These are phyloP conservation scores for Mycena floridula DNA, from an alignment of 768 basidiomycete species.

Conservation along the genomic window DNA sequence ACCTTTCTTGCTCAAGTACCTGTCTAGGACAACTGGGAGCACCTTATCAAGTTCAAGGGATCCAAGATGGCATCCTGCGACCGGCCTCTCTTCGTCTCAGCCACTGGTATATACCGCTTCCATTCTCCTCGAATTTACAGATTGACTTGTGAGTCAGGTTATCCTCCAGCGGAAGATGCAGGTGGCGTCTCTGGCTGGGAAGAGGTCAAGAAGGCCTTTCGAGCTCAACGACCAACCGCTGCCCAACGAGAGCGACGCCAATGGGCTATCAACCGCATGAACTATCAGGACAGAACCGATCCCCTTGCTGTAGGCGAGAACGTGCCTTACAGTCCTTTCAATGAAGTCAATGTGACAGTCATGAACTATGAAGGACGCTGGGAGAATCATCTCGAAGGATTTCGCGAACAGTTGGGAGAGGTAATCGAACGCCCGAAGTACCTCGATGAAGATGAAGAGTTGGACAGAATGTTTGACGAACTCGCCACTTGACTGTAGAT, in stretches of 20 bases:
- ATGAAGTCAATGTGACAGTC: constrained; percentile 3
- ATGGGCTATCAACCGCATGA: constrained; percentile 4
- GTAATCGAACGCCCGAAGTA: not conserved
- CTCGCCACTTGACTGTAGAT: too few relatives aligned
- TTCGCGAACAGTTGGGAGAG: constrained; percentile 1
- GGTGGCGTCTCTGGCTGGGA: constrained; percentile 4
- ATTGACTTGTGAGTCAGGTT: too few relatives aligned
- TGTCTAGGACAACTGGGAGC: not conserved
- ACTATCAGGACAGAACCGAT: constrained; percentile 1
- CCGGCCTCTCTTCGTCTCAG: not conserved
- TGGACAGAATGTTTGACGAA: too few relatives aligned
- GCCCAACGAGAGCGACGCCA: constrained; percentile 1
- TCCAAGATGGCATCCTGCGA: not conserved
- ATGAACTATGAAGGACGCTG: constrained; percentile 7
- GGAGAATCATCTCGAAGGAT: constrained; percentile 5
- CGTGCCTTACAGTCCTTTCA: constrained; percentile 3
- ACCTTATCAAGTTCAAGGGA: not conserved
- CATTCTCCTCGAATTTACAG: too few relatives aligned
- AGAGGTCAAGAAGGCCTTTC: constrained; percentile 1
- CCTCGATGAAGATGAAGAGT: not conserved
- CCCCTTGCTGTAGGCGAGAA: constrained; percentile 1
- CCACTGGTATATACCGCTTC: not conserved
- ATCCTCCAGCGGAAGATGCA: constrained; percentile 4
- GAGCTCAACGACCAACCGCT: not conserved
- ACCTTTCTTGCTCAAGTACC: not conserved